Percentiles rank a stretch among this genome's conserved stretches.
Evolutionary conservation across 495 filamentous ascomycete genomes (phyloP).

Genomic region (Bombardia bombarda): DNA sequence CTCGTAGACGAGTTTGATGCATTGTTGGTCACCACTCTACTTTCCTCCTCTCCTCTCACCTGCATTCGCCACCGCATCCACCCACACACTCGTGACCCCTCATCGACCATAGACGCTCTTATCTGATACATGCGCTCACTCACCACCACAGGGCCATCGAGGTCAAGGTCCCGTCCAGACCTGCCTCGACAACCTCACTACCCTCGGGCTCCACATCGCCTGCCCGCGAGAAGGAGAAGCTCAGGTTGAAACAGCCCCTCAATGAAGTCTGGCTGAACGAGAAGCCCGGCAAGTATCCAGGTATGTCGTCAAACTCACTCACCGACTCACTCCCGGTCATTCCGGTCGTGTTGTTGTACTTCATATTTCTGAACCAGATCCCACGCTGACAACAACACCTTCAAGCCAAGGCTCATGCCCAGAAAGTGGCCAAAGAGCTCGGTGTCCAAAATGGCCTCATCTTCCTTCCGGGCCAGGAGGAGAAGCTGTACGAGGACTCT

Average conservation of each 20-base stretch:
- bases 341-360: neutral
- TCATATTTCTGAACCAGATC: too few species aligned
- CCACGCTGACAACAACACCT: neutral
- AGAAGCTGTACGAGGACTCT: conserved; percentile 48
- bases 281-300: conserved; percentile 20
- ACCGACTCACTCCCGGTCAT: neutral
- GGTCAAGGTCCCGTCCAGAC: conserved; percentile 8
- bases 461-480: conserved; percentile 46
- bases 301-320: conserved; percentile 8
- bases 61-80: too few species aligned
- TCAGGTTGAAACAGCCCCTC: neutral
- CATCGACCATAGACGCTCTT: too few species aligned
- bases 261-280: conserved; percentile 10
- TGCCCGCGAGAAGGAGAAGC: neutral
- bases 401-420: conserved; percentile 73
- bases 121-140: too few species aligned
- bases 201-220: neutral
- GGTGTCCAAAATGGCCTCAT: conserved; percentile 54
- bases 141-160: conserved; percentile 8
- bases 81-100: too few species aligned
- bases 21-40: conserved; percentile 22
- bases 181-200: neutral
- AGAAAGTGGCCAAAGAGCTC: conserved; percentile 60
- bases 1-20: conserved; percentile 40
- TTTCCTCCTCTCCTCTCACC: neutral